Evolutionary conservation across 192 early-diverging fungal species (phyloP), one percentile per base, ranked within the genome.

Genomic region (Coemansia sp.): DNA sequence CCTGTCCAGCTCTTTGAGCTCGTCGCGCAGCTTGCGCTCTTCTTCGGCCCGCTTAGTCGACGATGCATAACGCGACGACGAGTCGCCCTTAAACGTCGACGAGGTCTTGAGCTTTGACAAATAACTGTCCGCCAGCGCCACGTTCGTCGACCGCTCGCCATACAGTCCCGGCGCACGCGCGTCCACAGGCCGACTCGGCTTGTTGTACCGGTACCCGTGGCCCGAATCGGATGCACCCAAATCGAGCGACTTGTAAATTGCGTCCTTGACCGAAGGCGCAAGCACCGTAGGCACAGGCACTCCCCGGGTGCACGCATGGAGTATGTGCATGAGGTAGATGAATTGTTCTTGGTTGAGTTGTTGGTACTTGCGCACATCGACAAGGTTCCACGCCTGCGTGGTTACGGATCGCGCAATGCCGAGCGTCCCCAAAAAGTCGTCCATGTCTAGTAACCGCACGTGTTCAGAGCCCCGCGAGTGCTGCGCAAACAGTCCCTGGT

Each of bases 331-430:
- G 11, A 84, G 62, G 27, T 77, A 72, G 2, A 70, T 55, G 53
- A 84, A 84, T 57, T 84, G 82, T 63, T 84, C 75, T 48, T 72
- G 63, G 66, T 84, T 84, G 51, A 84, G 73, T 53, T 81, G 69
- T 53, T 80, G 78, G 67, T 73, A 73, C 58, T 69, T 77, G 65
- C 78, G 73, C 57, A 84, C 72, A 43, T 84, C 82, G 12, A 84
- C 64, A 35, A 84, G 63, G 17, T 60, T 56, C 82, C 82, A 84
- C 24, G 60, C 79, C 60, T 76, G 74, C 14, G 62, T 65, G 11
- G 75, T 58, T 2, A 58, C 45, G 23, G 62, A 29, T n/a, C 82
- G 74, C 7, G 74, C 63, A 14, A 78, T 58, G 6, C 78, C 78
- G 27, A 74, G 27, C 3, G 67, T 56, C 21, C 51, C 60, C 19